phyloP scores from a whole-genome alignment of 495 filamentous ascomycete species.

The Xylaria venustula region DNA sequence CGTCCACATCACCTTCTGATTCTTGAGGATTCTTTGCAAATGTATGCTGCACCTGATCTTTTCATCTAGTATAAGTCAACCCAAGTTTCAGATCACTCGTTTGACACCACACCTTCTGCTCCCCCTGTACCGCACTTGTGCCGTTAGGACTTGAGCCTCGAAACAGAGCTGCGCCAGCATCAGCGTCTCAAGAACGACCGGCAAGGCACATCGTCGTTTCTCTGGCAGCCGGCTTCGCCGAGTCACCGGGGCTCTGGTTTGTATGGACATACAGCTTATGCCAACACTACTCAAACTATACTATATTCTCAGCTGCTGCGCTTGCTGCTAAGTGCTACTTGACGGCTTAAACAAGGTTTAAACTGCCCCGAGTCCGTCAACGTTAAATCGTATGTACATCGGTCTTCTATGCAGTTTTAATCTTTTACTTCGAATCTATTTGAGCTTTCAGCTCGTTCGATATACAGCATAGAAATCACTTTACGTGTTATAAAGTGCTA shows the following conservation, averaged over 20 bases:
- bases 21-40: neutral
- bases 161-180: neutral
- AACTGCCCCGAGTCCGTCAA: no score
- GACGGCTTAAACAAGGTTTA: no score
- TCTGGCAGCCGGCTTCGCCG: neutral
- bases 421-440: no score
- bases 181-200: neutral
- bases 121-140: neutral
- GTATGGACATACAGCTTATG: no score
- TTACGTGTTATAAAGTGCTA: no score
- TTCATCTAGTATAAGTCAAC: neutral
- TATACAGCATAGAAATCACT: no score
- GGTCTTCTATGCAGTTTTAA: no score
- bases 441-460: no score
- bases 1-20: neutral
- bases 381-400: no score
- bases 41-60: neutral
- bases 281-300: no score
- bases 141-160: neutral
- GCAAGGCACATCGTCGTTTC: neutral
- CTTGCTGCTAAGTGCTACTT: no score
- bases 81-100: neutral
- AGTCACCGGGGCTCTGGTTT: neutral
- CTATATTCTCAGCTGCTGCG: no score
- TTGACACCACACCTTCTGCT: neutral